Evolutionary conservation across 495 filamentous ascomycete genomes (phyloP).

Genomic region (Neurospora sublineolata): DNA sequence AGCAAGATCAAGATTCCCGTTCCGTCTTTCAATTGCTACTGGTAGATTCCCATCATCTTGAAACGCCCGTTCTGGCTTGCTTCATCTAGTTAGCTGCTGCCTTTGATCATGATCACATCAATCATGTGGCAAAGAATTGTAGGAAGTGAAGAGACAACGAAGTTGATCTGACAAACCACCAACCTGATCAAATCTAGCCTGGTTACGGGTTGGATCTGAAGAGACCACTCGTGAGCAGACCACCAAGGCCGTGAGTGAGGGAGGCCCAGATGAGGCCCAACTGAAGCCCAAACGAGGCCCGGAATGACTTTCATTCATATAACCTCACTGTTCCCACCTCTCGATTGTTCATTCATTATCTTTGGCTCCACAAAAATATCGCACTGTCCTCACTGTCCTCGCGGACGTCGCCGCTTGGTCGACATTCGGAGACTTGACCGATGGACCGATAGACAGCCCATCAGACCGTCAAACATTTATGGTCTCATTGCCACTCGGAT

Average conservation of each 20-base stretch:
- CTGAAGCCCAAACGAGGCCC: neutral
- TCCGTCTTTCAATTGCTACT: neutral
- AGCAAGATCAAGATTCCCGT: neutral
- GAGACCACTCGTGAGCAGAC: neutral
- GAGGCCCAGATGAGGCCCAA: neutral
- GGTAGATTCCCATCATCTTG: neutral
- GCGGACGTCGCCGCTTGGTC: neutral
- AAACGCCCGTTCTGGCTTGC: neutral
- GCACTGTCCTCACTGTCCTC: neutral
- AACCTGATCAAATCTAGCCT: neutral
- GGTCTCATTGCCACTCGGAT: neutral
- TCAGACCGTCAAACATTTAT: neutral
- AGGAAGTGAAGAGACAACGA: neutral
- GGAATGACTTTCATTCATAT: neutral
- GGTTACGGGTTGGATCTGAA: neutral
- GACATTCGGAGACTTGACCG: neutral
- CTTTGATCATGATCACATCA: neutral
- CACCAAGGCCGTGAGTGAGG: too few relatives aligned
- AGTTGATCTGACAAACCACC: neutral
- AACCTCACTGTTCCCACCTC: neutral
- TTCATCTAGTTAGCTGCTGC: neutral
- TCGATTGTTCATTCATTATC: neutral
- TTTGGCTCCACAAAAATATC: neutral
- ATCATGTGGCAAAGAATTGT: neutral
- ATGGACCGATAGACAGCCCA: neutral